A percentile compares a stretch with the other conserved stretches of the same genome.
Conservation (phyloP, 345 rosid species). For the Salix koriyanagi region DNA sequence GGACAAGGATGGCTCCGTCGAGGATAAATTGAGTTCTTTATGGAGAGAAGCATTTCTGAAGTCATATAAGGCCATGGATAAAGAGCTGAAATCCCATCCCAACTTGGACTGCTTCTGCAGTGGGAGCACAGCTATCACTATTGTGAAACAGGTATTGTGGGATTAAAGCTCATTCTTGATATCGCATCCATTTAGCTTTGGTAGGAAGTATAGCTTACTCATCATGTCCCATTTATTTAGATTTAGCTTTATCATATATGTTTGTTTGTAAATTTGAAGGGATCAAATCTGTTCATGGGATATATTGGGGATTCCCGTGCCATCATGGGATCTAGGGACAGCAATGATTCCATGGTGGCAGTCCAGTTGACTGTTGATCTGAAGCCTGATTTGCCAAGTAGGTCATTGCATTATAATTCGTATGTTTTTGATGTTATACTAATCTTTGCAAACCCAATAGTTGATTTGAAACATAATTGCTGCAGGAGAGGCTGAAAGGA, state of each 20-base stretch:
- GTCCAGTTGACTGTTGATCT: slow-evolving; percentile 90
- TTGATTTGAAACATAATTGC: slow-evolving; percentile 11
- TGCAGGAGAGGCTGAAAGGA: slow-evolving; percentile 94
- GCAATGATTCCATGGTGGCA: slow-evolving; percentile 71
- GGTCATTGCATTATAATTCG: slow-evolving; percentile 12
- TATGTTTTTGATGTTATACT: slow-evolving; percentile 6
- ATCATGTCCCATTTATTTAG: background rate
- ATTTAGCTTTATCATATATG: slow-evolving; percentile 10
- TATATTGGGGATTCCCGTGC: slow-evolving; percentile 98
- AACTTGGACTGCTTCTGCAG: slow-evolving; percentile 97
- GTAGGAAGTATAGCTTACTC: background rate
- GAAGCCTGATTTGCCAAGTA: slow-evolving; percentile 99
- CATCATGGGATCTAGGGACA: slow-evolving; percentile 82
- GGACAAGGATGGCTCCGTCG: slow-evolving; percentile 45
- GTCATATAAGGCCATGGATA: slow-evolving; percentile 93
- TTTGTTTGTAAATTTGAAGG: slow-evolving; percentile 47
- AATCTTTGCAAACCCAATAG: background rate
- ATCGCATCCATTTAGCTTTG: slow-evolving; percentile 4
- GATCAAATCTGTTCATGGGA: slow-evolving; percentile 88
- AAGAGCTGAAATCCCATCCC: slow-evolving; percentile 90
- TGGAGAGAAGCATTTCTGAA: slow-evolving; percentile 93
- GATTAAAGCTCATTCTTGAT: background rate
- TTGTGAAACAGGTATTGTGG: slow-evolving; percentile 74
- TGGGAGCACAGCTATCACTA: slow-evolving; percentile 90
- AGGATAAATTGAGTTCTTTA: slow-evolving; percentile 46